A percentile compares a stretch with the other conserved stretches of the same genome.
Evolutionary conservation across 768 basidiomycete genomes (phyloP).

Genomic region (Hemileccinum rubropunctum): DNA sequence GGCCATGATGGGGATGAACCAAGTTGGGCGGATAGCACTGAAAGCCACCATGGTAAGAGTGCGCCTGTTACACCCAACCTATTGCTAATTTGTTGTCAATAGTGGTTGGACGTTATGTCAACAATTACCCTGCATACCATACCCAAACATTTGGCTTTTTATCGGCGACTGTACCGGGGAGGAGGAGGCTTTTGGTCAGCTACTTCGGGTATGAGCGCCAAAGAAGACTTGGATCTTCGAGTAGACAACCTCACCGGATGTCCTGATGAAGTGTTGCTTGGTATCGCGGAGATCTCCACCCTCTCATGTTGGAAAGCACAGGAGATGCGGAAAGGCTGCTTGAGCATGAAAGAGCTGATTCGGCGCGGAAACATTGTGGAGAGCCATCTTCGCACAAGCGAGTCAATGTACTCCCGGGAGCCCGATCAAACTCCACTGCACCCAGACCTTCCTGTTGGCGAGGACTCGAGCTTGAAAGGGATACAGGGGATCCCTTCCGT

Average conservation of each 20-base stretch:
- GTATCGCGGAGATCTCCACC: slow-evolving; percentile 69
- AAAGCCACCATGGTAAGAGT: slow-evolving; percentile 70
- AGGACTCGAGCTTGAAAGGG: slow-evolving; percentile 21
- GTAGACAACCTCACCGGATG: slow-evolving; percentile 75
- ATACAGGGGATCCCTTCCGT: slow-evolving; percentile 29
- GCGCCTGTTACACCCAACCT: background rate
- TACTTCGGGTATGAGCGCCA: slow-evolving; percentile 25
- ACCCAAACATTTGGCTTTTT: slow-evolving; percentile 64
- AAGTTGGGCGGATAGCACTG: slow-evolving; percentile 54
- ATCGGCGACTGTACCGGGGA: slow-evolving; percentile 62
- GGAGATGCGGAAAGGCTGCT: slow-evolving; percentile 58
- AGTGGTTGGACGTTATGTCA: slow-evolving; percentile 82
- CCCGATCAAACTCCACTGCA: slow-evolving; percentile 39
- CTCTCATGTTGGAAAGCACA: slow-evolving; percentile 73
- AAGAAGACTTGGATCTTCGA: slow-evolving; percentile 44
- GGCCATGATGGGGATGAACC: slow-evolving; percentile 53
- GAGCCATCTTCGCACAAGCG: slow-evolving; percentile 51
- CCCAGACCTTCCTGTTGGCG: slow-evolving; percentile 33
- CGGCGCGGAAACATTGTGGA: slow-evolving; percentile 72
- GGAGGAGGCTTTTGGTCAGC: slow-evolving; percentile 46
- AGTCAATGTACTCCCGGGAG: slow-evolving; percentile 29
- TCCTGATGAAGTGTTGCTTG: slow-evolving; percentile 75
- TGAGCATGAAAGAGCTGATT: slow-evolving; percentile 75
- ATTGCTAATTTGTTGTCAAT: slow-evolving; percentile 18
- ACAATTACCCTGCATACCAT: slow-evolving; percentile 58